Conservation (phyloP, 148 eudicot species). For the Pouteria glomerata region DNA sequence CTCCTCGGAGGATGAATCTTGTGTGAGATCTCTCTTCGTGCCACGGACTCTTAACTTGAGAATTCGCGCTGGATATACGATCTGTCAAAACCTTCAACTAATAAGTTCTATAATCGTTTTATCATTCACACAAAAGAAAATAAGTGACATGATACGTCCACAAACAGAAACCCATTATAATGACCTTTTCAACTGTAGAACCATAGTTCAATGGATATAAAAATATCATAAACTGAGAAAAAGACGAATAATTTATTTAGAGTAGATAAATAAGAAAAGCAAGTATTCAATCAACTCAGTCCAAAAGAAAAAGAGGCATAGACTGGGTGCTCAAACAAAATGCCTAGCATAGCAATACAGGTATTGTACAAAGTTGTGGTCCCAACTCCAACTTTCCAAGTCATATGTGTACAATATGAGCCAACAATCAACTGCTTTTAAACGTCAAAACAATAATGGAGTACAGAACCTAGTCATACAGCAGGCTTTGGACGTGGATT, state of each 20-base stretch:
- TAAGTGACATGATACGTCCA: neutral
- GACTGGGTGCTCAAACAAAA: no score
- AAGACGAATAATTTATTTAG: neutral
- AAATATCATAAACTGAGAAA: no score
- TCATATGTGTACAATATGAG: neutral
- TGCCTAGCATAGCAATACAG: no score
- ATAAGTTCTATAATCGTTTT: neutral
- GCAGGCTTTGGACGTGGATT: neutral
- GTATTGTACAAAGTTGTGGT: no score
- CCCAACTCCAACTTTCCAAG: neutral
- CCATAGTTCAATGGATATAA: no score
- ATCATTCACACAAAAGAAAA: slow-evolving; percentile 4
- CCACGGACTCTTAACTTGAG: slow-evolving; percentile 78
- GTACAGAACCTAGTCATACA: neutral
- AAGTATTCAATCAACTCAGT: neutral
- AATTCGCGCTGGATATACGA: slow-evolving; percentile 64
- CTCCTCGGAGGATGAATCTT: slow-evolving; percentile 80
- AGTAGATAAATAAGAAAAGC: neutral
- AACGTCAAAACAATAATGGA: neutral
- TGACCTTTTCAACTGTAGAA: neutral
- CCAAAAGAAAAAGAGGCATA: neutral
- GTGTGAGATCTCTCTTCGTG: slow-evolving; percentile 57
- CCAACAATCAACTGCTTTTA: neutral
- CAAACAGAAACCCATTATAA: neutral
- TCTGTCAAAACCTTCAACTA: slow-evolving; percentile 36